Evolutionary conservation across 371 early-diverging fungal genomes (phyloP).

Genomic region (Amoeboaphelidium occidentale): DNA sequence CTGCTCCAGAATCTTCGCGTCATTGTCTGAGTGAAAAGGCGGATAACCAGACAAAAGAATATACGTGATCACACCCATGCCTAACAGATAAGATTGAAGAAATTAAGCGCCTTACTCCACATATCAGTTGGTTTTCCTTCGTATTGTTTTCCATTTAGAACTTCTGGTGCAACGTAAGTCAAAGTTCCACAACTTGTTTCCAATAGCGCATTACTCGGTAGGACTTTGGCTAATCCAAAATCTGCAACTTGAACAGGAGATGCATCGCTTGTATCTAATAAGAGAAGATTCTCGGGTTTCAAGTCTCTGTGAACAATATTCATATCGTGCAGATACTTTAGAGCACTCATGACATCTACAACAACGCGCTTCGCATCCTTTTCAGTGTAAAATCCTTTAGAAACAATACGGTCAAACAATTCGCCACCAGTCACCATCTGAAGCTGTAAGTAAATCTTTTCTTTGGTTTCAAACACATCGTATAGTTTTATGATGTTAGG

Average conservation of each 20-base stretch:
- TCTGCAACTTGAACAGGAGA: too few relatives aligned
- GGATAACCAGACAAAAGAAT: too few relatives aligned
- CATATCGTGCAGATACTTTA: conserved; percentile 53
- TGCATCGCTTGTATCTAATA: too few relatives aligned
- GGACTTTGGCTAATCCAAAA: too few relatives aligned
- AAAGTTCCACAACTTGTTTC: not conserved
- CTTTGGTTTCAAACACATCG: conserved; percentile 10
- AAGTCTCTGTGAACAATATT: conserved; percentile 49
- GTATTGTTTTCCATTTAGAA: not conserved
- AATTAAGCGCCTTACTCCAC: too few relatives aligned
- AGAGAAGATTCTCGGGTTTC: conserved; percentile 9
- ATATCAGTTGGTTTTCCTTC: not conserved
- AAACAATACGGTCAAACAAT: conserved; percentile 63
- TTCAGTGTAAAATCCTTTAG: conserved; percentile 51
- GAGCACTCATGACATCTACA: conserved; percentile 39
- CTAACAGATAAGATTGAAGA: too few relatives aligned
- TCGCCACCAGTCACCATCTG: conserved; percentile 40
- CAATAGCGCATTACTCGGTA: too few relatives aligned
- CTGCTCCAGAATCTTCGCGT: too few relatives aligned
- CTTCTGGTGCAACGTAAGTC: not conserved
- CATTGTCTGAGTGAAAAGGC: too few relatives aligned
- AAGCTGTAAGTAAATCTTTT: conserved; percentile 10
- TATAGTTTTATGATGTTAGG: conserved; percentile 7
- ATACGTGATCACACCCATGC: too few relatives aligned
- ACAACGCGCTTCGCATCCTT: conserved; percentile 62